Conservation (phyloP, 2,329 filamentous ascomycete species). For the Alternaria solani region DNA sequence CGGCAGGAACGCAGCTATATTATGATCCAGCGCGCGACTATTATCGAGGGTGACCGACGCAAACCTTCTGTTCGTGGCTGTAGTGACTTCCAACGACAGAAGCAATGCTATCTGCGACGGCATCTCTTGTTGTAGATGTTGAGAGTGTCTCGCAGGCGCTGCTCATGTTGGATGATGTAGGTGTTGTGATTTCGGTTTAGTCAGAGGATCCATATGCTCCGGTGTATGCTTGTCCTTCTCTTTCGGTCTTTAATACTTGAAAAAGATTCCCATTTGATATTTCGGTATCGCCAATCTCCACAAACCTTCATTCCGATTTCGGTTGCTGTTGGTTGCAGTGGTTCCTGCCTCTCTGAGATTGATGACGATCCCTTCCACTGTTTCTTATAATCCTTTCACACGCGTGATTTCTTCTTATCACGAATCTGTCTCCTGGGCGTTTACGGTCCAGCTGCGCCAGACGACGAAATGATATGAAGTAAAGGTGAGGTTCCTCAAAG, state of each 20-base stretch:
- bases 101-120: background rate
- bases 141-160: constrained; percentile 4
- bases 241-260: background rate
- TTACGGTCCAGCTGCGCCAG: background rate
- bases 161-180: constrained; percentile 9
- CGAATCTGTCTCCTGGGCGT: background rate
- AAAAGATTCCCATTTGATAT: background rate
- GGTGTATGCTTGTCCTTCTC: background rate
- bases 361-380: background rate
- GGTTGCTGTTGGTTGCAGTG: background rate
- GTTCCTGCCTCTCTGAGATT: background rate
- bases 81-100: background rate
- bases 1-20: constrained; percentile 21
- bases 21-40: constrained; percentile 36
- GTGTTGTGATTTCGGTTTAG: constrained; percentile 14
- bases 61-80: background rate
- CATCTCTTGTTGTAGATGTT: constrained; percentile 32
- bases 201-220: constrained; percentile 14
- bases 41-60: constrained; percentile 24
- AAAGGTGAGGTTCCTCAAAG: constrained; percentile 14
- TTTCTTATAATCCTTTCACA: background rate
- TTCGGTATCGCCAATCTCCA: background rate
- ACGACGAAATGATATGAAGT: constrained; percentile 3
- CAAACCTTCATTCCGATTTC: background rate
- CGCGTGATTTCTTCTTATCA: background rate